Evolutionary conservation across 257 asterid genomes (phyloP), one percentile per base, ranked within the genome.

Genomic region (Paraleonurus japonicus): DNA sequence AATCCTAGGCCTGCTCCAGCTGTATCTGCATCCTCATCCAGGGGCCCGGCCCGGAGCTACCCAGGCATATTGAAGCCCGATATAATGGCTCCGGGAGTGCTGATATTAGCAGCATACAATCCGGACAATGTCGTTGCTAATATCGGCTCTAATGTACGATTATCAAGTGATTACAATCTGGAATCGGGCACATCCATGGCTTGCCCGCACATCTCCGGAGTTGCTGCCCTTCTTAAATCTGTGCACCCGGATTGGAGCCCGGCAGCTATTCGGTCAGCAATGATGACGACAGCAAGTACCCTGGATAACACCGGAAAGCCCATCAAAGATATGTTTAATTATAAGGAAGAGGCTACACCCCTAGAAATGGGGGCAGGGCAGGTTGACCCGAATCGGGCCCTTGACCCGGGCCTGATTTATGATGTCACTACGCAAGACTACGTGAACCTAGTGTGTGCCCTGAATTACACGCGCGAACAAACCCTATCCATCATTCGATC

Each of bases 31-130:
- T 81, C 80, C 19, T 47, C 89, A 0, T 84, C 86, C 0, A 54
- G 88, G 47, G 96, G 96, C 5, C 92, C 92, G 0, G 73, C 85
- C 0, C 70, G 70, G 1, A 79, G 79, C 83, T 88, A 67, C 28
- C 88, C 78, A 0, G 82, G 81, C 19, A 74, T 86, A n/a, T 30
- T 83, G 77, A 89, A 86, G 77, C 90, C 93, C 2, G 93, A 89
- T 47, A 37, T 86, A 7, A 77, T 85, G 87, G 87, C 91, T 7
- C 90, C 93, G 0, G 89, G 90, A 7, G 62, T 75, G 19, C 39
- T 81, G 20, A 75, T 84, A 41, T 33, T 84, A 30, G 86, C 86
- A 11, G 83, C 90, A 10, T 81, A 54, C 22, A 74, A 41, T 60
- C 88, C 92, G 0, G 19, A 70, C 3, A n/a, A 1, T 0, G 0